These are phyloP conservation scores for Skeletonema tropicum DNA, from an alignment of 108 stramenopile genomes.

Conservation along the genomic window DNA sequence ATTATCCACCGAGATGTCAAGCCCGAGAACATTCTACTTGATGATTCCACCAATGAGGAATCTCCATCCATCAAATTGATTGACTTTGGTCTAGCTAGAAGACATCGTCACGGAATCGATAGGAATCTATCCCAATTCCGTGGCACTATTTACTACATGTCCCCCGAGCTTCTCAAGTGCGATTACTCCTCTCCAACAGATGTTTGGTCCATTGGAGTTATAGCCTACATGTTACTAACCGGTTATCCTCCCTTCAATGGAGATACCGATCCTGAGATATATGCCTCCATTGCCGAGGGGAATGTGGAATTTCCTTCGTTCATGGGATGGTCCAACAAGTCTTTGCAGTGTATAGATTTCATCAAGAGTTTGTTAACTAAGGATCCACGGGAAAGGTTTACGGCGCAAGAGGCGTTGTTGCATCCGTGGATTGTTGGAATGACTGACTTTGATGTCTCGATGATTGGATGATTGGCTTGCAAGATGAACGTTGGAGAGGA, in stretches of 20 bases:
- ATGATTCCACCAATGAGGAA: constrained; percentile 31
- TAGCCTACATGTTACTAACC: constrained; percentile 71
- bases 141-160: constrained; percentile 65
- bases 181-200: constrained; percentile 48
- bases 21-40: constrained; percentile 79
- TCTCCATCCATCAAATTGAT: constrained; percentile 58
- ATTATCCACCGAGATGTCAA: constrained; percentile 71
- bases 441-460: neutral
- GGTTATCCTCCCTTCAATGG: constrained; percentile 66
- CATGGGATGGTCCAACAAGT: constrained; percentile 15
- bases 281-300: neutral
- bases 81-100: constrained; percentile 68
- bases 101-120: constrained; percentile 32
- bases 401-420: constrained; percentile 52
- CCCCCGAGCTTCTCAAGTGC: constrained; percentile 61
- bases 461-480: neutral
- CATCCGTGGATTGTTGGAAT: constrained; percentile 46
- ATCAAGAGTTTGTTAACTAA: constrained; percentile 38
- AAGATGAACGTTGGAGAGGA: too few species aligned
- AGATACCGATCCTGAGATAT: constrained; percentile 3
- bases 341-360: constrained; percentile 47
- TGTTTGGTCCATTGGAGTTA: constrained; percentile 78
- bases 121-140: neutral
- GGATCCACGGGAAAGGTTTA: constrained; percentile 40
- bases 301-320: constrained; percentile 6